Conservation (phyloP, 1,139 yeast species). For the Candida sanyaensis region DNA sequence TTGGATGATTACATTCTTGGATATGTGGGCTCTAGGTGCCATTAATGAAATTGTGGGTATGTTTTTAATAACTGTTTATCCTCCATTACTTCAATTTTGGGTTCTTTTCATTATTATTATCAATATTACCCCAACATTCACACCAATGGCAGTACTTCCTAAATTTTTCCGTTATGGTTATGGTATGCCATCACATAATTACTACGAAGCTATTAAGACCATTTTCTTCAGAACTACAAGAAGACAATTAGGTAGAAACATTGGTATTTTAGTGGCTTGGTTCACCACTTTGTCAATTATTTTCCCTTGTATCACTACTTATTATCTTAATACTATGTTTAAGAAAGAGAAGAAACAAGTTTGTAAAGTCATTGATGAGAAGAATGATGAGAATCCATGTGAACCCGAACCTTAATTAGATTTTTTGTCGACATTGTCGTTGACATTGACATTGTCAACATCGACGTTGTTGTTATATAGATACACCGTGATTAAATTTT, state of each 20-base stretch:
- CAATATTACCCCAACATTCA: conserved; percentile 40
- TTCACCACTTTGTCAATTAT: conserved; percentile 25
- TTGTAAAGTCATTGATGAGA: neutral
- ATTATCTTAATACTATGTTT: conserved; percentile 29
- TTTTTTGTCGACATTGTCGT: too few relatives aligned
- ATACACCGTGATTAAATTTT: too few relatives aligned
- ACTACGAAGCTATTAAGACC: conserved; percentile 39
- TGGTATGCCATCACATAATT: conserved; percentile 40
- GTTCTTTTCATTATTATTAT: conserved; percentile 41
- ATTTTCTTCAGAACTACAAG: conserved; percentile 38
- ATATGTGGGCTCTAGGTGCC: conserved; percentile 47
- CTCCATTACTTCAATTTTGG: conserved; percentile 48
- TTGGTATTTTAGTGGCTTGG: conserved; percentile 39
- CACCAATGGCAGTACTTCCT: conserved; percentile 37
- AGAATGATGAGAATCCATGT: neutral
- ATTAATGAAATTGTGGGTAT: conserved; percentile 42
- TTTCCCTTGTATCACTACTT: conserved; percentile 43
- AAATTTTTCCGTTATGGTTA: conserved; percentile 39
- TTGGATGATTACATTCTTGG: conserved; percentile 44
- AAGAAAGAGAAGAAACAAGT: conserved; percentile 15
- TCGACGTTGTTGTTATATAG: too few relatives aligned
- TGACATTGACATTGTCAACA: too few relatives aligned
- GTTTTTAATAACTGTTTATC: conserved; percentile 29
- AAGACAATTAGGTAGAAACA: conserved; percentile 38
- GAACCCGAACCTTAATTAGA: neutral